Evolutionary conservation across 1,284 basidiomycete species (phyloP), one percentile per base, ranked within the genome.

Genomic region (Ceratobasidium sp.): DNA sequence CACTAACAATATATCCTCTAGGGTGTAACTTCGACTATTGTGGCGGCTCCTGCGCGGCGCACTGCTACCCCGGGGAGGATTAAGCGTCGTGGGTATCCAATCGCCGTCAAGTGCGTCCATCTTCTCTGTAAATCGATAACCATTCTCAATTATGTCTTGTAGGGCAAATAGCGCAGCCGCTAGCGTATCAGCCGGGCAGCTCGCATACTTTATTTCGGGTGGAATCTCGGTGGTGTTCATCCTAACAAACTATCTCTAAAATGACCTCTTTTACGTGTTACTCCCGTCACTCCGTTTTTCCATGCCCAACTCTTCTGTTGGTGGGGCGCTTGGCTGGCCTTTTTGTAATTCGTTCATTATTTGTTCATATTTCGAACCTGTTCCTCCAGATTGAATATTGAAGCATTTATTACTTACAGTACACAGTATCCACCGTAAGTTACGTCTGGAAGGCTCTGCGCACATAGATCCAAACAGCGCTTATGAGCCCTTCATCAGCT

Each of bases 1-100:
- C 54, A 41, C n/a, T 62, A 12, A 38, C 46, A 64, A 6, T 44
- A 14, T 48, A 50, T 52, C 18, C n/a, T n/a, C 12, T n/a, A 74
- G 71, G 71, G 71, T 7, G 60, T 54, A 8, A 74, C 59, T 52
- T 50, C 57, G 12, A 55, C 48, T 27, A 48, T 74, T 48, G 48
- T 74, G 38, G 46, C 71, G 18, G 46, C 71, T 30, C 71, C 71
- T 48, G 44, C 62, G 27, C 59, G 60, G 46, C 71, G 71, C 3
- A 74, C 71, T n/a, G 44, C 18, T 23, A 52, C 41, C 18, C 60
- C 71, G 16, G 48, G 35, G 30, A 14, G 8, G 3, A 18, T 44
- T 16, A 14, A 41, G 10, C 27, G 50, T 55, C 52, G 52, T 20
- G 35, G 67, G 10, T 55, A 69, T 57, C 67, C 67, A 4, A 18